These are phyloP conservation scores for Mortierella polycephala DNA, from an alignment of 371 early-diverging fungal genomes.

Conservation along the genomic window DNA sequence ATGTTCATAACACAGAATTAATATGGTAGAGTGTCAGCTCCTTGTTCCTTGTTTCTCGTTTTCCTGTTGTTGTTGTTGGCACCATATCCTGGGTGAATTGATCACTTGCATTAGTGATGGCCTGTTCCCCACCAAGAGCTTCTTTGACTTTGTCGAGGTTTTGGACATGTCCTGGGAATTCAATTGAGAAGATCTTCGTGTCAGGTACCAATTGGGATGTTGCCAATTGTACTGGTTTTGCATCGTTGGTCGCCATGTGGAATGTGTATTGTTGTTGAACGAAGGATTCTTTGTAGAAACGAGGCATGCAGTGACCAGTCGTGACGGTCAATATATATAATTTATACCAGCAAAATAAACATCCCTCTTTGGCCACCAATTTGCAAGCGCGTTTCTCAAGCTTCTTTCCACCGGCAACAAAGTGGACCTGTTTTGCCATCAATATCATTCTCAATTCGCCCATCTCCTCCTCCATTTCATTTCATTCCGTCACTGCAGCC, in stretches of 20 bases:
- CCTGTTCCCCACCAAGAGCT: conserved; percentile 40
- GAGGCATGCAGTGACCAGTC: neutral
- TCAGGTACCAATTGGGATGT: conserved; percentile 17
- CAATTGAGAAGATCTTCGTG: conserved; percentile 35
- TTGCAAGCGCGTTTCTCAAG: conserved; percentile 7
- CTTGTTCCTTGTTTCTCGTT: neutral
- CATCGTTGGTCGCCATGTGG: neutral
- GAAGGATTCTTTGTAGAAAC: neutral
- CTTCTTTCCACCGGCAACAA: neutral
- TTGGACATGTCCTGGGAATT: conserved; percentile 45
- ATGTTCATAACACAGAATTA: neutral
- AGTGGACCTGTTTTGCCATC: conserved; percentile 3
- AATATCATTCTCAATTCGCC: neutral
- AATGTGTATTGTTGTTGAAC: too few relatives aligned
- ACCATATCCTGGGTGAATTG: neutral
- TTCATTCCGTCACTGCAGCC: neutral
- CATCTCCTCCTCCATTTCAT: neutral
- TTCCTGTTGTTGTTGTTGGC: neutral
- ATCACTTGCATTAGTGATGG: conserved; percentile 36
- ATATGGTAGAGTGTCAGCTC: neutral
- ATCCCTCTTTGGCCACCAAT: conserved; percentile 32
- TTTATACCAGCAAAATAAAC: conserved; percentile 9
- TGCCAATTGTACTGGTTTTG: conserved; percentile 5
- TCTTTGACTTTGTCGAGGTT: conserved; percentile 36
- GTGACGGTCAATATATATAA: neutral